These are phyloP conservation scores for Skeletonema menzelii DNA, from an alignment of 108 stramenopile genomes.

Conservation along the genomic window DNA sequence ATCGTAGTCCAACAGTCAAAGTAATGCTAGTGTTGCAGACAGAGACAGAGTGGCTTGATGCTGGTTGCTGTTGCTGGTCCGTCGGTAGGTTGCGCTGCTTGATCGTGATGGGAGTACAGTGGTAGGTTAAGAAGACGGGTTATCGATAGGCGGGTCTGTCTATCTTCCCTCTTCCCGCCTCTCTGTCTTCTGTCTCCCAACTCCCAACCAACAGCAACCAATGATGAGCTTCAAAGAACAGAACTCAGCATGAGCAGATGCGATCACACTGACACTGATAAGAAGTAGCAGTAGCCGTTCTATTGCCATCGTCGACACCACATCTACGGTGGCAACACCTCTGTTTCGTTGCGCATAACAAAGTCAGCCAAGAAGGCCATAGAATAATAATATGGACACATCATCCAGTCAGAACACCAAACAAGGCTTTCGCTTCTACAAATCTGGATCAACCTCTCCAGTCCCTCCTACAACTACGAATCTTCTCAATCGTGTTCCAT, in stretches of 20 bases:
- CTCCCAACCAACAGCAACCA: no score
- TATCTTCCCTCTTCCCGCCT: no score
- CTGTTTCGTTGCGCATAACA: neutral
- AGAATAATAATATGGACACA: neutral
- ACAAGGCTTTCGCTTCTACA: conserved; percentile 32
- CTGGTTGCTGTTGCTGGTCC: no score
- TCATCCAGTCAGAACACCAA: neutral
- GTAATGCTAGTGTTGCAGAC: neutral
- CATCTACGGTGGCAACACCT: neutral
- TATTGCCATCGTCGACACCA: no score
- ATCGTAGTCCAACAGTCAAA: no score
- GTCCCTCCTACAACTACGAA: conserved; percentile 9
- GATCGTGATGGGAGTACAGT: neutral
- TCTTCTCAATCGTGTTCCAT: conserved; percentile 9
- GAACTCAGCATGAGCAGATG: no score
- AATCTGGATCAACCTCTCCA: conserved; percentile 21
- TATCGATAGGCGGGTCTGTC: neutral
- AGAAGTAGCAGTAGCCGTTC: no score
- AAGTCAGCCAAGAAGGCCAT: neutral
- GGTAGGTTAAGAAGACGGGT: neutral
- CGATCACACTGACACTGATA: no score
- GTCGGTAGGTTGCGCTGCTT: no score
- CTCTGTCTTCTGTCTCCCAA: no score
- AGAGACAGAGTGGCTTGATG: no score
- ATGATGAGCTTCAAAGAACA: no score